phyloP scores from a whole-genome alignment of 352 stramenopile species.

The Thalassiosira hispida region DNA sequence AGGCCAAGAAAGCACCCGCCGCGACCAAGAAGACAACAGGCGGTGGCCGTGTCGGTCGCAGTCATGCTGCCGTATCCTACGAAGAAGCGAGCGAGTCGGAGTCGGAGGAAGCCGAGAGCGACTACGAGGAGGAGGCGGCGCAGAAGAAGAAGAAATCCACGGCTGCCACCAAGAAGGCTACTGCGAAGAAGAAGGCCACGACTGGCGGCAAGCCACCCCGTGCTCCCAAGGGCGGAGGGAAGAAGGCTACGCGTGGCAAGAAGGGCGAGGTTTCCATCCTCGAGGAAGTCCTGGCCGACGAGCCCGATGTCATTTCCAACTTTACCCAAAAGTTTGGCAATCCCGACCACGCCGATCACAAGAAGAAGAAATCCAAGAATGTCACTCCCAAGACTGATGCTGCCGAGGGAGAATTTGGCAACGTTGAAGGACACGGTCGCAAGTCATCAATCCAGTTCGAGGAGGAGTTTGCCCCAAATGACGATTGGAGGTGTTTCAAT shows the following conservation, averaged over 20 bases:
- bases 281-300: neutral
- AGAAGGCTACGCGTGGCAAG: neutral
- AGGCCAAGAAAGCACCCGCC: too few species aligned
- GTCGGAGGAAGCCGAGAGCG: slow-evolving; percentile 14
- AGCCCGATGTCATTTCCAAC: neutral
- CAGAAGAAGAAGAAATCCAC: slow-evolving; percentile 2
- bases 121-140: slow-evolving; percentile 3
- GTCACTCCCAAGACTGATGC: neutral
- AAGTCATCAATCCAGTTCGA: slow-evolving; percentile 8
- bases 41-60: too few species aligned
- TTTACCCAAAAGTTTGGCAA: slow-evolving; percentile 13
- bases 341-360: neutral
- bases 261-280: neutral
- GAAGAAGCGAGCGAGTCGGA: neutral
- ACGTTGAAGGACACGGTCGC: slow-evolving; percentile 15
- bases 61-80: neutral
- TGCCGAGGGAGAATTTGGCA: slow-evolving; percentile 7
- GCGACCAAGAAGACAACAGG: too few species aligned
- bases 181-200: neutral
- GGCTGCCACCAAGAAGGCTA: neutral
- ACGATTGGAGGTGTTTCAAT: slow-evolving; percentile 23
- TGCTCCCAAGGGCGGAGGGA: neutral
- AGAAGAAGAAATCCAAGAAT: neutral
- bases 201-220: neutral
- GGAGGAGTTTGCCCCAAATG: slow-evolving; percentile 18